Evolutionary conservation across 768 basidiomycete species (phyloP), one percentile per base, ranked within the genome.

Genomic region (Termitomyces heimii): DNA sequence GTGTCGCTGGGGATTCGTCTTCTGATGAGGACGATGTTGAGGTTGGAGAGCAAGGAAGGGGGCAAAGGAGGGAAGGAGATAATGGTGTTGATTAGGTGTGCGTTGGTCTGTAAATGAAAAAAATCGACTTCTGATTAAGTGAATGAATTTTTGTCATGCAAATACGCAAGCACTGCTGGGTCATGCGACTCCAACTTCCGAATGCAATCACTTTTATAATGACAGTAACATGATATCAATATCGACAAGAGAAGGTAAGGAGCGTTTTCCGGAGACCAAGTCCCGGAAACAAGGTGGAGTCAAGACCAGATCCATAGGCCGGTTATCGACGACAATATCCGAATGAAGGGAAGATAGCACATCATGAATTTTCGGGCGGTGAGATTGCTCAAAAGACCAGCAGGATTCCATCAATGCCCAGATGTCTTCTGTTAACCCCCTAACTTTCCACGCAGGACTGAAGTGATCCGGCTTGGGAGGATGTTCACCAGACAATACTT

Each of bases 1-100:
- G 53, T 16, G 22, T 61, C 10, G 69, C 18, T 6, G 42, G 42
- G 0, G 34, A 67, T 7, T 71, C 72, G 13, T 71, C 75, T 20
- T 71, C 72, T 43, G 75, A 76, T 2, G 76, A 75, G 37, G 76
- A 76, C 1, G 75, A 75, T 16, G 78, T 80, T 2, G 79, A 77
- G 29, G 29, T n/a, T n/a, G 18, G 3, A 10, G 39, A 20, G 14
- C 47, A 22, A 20, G 20, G 18, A 31, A 20, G n/a, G 12, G 10
- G 6, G 9, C 46, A 29, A 9, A 4, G 20, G 20, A 48, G 35
- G 13, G 10, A 28, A 66, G 58, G 70, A 71, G 64, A 2, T 18
- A 32, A 56, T 47, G 73, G 70, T 8, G 71, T 75, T 24, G 73
- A 75, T 65, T 75, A 49, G 45, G 32, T 18, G n/a, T 42, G 24